phyloP scores from a whole-genome alignment of 2,329 filamentous ascomycete genomes.

The Pseudogymnoascus sp. region DNA sequence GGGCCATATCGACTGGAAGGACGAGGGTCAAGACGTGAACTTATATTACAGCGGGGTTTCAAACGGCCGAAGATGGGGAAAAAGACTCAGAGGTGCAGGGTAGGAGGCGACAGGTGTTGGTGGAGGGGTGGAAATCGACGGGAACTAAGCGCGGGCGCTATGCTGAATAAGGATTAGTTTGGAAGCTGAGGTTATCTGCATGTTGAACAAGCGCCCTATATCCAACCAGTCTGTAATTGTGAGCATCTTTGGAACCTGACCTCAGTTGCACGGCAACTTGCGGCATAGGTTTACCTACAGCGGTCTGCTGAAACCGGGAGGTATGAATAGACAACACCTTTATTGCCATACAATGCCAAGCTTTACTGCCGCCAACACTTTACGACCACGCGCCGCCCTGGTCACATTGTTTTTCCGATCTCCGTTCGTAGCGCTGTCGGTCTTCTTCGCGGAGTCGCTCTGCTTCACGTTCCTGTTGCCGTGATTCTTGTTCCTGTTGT shows the following conservation, averaged over 20 bases:
- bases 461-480: too few species aligned
- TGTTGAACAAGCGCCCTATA: too few species aligned
- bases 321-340: not conserved
- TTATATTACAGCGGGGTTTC: slow-evolving; percentile 13
- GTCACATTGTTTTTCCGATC: not conserved
- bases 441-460: not conserved
- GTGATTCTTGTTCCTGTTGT: not conserved
- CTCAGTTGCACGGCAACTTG: not conserved
- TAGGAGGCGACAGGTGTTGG: too few species aligned
- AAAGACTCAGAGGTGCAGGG: too few species aligned
- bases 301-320: not conserved
- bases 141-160: not conserved
- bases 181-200: not conserved
- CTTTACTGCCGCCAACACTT: not conserved
- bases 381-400: too few species aligned
- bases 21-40: slow-evolving; percentile 16
- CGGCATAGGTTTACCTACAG: too few species aligned
- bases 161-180: not conserved
- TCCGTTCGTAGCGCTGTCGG: not conserved
- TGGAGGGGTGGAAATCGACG: not conserved
- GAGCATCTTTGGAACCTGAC: not conserved
- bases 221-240: too few species aligned
- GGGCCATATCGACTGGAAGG: slow-evolving; percentile 20
- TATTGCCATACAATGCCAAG: not conserved
- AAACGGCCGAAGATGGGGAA: not conserved